Conservation (phyloP, 2,329 filamentous ascomycete species). For the Dothiorella sarmentorum region DNA sequence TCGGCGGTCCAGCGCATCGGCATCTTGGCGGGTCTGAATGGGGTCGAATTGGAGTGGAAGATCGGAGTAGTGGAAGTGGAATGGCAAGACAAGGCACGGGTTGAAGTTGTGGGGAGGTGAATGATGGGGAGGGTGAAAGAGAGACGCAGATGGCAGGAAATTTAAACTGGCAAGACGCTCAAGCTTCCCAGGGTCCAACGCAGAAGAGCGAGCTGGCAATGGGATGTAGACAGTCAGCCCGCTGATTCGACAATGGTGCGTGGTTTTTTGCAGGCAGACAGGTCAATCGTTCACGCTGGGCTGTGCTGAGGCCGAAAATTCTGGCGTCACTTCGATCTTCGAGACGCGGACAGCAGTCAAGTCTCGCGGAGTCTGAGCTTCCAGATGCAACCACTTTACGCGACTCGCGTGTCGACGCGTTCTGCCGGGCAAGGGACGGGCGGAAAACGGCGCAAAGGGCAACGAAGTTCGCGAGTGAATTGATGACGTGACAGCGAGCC, state of each 20-base stretch:
- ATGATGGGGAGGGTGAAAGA: neutral
- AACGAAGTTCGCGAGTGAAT: neutral
- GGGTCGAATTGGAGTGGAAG: neutral
- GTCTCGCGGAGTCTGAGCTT: neutral
- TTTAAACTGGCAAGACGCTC: neutral
- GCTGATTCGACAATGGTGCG: neutral
- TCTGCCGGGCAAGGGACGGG: neutral
- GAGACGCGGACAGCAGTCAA: neutral
- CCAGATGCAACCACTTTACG: neutral
- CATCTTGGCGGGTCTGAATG: constrained; percentile 19
- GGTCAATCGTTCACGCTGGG: neutral
- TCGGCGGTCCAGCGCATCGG: constrained; percentile 24
- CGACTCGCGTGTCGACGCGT: neutral
- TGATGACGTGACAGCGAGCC: neutral
- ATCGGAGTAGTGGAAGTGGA: neutral
- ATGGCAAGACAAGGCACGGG: neutral
- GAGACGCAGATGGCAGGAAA: neutral
- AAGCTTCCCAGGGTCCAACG: neutral
- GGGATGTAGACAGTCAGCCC: constrained; percentile 8
- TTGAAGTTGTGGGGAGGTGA: neutral
- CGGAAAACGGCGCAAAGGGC: neutral
- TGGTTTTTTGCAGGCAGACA: neutral
- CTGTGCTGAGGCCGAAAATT: neutral
- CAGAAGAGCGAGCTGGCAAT: neutral
- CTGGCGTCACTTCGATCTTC: neutral